Conservation (phyloP, 495 filamentous ascomycete species). For the Friedmanniomyces endolithicus region DNA sequence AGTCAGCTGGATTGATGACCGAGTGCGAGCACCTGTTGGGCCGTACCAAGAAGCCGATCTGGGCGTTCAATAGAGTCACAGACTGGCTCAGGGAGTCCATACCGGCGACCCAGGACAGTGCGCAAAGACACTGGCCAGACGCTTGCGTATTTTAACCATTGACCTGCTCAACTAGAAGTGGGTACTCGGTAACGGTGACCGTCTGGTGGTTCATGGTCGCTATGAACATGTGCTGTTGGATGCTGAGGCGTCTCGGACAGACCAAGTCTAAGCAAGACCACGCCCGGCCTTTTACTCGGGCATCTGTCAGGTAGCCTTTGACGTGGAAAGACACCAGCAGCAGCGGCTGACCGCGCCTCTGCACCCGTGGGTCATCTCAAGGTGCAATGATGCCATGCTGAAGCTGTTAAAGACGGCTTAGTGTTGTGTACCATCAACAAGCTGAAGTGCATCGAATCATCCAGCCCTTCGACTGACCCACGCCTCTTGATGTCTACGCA, state of each 20-base stretch:
- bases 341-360: not conserved
- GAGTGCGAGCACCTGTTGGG: too few relatives aligned
- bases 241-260: not conserved
- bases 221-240: not conserved
- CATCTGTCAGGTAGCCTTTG: not conserved
- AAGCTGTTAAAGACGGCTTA: not conserved
- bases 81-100: conserved; percentile 25
- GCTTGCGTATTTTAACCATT: conserved; percentile 9
- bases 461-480: not conserved
- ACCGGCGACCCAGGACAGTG: not conserved
- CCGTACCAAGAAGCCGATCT: conserved; percentile 24
- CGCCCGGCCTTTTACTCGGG: not conserved
- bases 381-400: not conserved
- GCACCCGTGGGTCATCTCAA: not conserved
- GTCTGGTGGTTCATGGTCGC: conserved; percentile 17
- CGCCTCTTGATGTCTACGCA: not conserved
- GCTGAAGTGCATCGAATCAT: not conserved
- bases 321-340: not conserved
- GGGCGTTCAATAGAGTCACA: conserved; percentile 27
- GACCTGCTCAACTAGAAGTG: conserved; percentile 16
- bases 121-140: not conserved
- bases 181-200: conserved; percentile 5
- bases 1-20: too few relatives aligned
- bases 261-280: too few relatives aligned
- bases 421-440: not conserved